Percentiles rank a stretch among this genome's conserved stretches.
These are phyloP conservation scores for Volvox africanus DNA, from an alignment of 139 green algal species.

Conservation along the genomic window DNA sequence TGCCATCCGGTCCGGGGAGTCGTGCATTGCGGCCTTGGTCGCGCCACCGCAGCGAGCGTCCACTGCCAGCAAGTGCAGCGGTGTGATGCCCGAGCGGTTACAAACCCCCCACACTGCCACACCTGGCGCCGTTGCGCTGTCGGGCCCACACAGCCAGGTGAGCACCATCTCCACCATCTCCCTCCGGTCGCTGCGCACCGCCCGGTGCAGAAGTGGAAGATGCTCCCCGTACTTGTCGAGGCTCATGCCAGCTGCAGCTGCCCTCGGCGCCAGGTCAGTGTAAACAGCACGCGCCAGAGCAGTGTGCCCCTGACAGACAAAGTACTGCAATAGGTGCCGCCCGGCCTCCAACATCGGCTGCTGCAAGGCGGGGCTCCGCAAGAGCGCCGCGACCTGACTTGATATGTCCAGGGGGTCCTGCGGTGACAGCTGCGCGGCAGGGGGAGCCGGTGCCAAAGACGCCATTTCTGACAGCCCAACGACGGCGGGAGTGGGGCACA, in stretches of 20 bases:
- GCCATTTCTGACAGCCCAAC: not conserved
- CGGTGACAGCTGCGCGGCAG: not conserved
- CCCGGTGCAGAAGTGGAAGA: slow-evolving; percentile 27
- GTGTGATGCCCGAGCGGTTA: not conserved
- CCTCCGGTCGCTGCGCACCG: slow-evolving; percentile 19
- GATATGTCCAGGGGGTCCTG: not conserved
- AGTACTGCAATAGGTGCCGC: slow-evolving; percentile 12
- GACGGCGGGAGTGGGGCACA: no score
- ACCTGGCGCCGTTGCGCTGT: not conserved
- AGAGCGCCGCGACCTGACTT: not conserved
- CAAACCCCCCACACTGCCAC: not conserved
- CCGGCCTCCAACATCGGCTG: not conserved
- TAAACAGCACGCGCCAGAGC: slow-evolving; percentile 2
- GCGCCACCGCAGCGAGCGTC: not conserved
- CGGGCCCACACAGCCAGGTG: not conserved
- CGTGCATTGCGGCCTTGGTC: not conserved
- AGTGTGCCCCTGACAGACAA: not conserved
- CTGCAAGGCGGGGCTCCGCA: not conserved
- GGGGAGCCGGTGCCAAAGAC: not conserved
- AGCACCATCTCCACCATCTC: slow-evolving; percentile 17
- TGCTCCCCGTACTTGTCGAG: not conserved
- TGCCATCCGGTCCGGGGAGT: no score
- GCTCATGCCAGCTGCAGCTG: not conserved
- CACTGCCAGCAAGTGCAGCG: slow-evolving; percentile 34
- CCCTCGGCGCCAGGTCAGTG: not conserved